A percentile compares a stretch with the other conserved stretches of the same genome.
These are phyloP conservation scores for Exophiala aquamarina DNA, from an alignment of 2,329 filamentous ascomycete genomes.

Conservation along the genomic window DNA sequence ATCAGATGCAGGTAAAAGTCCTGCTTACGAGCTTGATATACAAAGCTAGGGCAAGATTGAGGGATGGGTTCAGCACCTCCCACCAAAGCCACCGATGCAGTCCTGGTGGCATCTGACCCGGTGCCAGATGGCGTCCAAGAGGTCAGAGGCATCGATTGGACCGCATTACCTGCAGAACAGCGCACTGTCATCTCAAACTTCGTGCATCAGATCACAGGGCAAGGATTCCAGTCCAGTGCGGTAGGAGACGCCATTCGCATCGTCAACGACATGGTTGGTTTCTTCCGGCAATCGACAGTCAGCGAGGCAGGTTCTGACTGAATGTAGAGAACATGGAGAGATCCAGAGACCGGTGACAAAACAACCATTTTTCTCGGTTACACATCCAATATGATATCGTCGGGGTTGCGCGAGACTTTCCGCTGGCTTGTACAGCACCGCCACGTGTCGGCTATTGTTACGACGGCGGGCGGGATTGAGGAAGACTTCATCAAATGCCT, in stretches of 20 bases:
- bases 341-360: conserved; percentile 73
- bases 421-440: conserved; percentile 91
- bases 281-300: background rate
- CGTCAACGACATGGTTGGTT: conserved; percentile 88
- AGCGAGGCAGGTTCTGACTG: conserved; percentile 19
- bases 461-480: conserved; percentile 91
- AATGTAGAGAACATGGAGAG: conserved; percentile 71
- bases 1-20: no score
- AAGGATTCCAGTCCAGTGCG: conserved; percentile 80
- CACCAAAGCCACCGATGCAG: conserved; percentile 69
- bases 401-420: conserved; percentile 84
- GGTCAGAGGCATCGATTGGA: conserved; percentile 91
- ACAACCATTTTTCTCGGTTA: conserved; percentile 97
- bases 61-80: conserved; percentile 49
- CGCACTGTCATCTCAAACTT: conserved; percentile 85
- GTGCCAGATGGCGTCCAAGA: conserved; percentile 75
- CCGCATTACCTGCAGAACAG: conserved; percentile 68
- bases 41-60: no score
- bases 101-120: conserved; percentile 79
- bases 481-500: conserved; percentile 99
- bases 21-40: no score
- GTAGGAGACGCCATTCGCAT: conserved; percentile 86
- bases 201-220: conserved; percentile 75
- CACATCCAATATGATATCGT: conserved; percentile 96
- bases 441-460: conserved; percentile 90